A percentile compares a stretch with the other conserved stretches of the same genome.
Evolutionary conservation across 1,284 basidiomycete genomes (phyloP).

Genomic region (Fomitopsis pinicola): DNA sequence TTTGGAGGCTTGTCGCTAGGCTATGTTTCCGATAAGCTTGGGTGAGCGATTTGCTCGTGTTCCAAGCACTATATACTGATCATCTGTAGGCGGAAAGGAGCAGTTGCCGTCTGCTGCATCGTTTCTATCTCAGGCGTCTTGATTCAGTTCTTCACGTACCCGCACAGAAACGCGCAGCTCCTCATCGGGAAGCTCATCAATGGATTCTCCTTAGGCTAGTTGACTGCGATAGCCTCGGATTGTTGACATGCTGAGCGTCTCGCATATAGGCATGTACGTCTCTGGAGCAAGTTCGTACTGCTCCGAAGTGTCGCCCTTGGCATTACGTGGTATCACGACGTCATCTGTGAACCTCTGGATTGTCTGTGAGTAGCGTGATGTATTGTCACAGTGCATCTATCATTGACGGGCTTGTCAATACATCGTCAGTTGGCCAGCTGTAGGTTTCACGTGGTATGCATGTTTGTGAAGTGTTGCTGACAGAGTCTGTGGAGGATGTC

Average conservation of each 20-base stretch:
- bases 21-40: constrained; percentile 9
- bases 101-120: constrained; percentile 6
- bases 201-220: constrained; percentile 4
- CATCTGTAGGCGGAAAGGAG: constrained; percentile 4
- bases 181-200: constrained; percentile 7
- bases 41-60: background rate
- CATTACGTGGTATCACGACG: constrained; percentile 8
- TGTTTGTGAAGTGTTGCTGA: background rate
- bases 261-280: constrained; percentile 8
- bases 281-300: constrained; percentile 10
- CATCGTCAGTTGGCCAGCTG: constrained; percentile 6
- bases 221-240: no score
- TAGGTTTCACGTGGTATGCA: background rate
- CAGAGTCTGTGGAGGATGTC: constrained; percentile 3
- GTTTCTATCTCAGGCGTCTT: constrained; percentile 9
- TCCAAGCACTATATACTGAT: background rate
- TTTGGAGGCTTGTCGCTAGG: constrained; percentile 10
- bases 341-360: constrained; percentile 10
- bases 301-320: constrained; percentile 8
- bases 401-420: background rate
- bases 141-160: constrained; percentile 11
- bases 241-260: background rate
- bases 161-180: constrained; percentile 8
- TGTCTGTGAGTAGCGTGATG: constrained; percentile 1
- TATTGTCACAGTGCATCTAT: background rate